Evolutionary conservation across 2,329 filamentous ascomycete genomes (phyloP), one percentile per base, ranked within the genome.

Genomic region (Epichloe sp.): DNA sequence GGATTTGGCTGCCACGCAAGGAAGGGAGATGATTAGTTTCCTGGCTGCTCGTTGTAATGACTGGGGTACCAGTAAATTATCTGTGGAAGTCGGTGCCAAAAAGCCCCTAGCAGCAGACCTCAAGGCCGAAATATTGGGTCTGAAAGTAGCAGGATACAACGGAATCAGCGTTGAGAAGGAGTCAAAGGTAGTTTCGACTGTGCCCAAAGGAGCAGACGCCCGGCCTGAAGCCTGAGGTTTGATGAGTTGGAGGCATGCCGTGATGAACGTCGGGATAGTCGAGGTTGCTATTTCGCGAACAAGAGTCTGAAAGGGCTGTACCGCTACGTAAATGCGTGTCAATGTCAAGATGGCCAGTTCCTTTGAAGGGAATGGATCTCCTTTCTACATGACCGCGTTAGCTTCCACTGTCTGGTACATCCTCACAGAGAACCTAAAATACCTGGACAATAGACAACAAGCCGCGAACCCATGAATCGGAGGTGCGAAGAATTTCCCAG

Each of bases 211-310:
- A 12, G 68, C 52, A 1, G 57, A 48, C 8, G 53, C 49, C 40
- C 59, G 57, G 14, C 54, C 59, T 10, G 60, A 52, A 2, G 71
- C 65, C 0, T 70, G 64, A 0, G 69, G 63, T 57, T 80, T 73
- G 62, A 78, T 68, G 44, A 91, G 73, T 59, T 84, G 81, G 44
- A 95, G 67, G 59, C 85, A 88, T 3, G 84, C 75, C 0, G 79
- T 82, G 44, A 90, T 76, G 60, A 91, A 95, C 1, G 77, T 71
- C 1, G 87, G 81, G 19, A 96, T 71, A 3, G 81, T 86, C 3
- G 88, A 88, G 0, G 89, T 95, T 1, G 86, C 90, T 54, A 96
- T 87, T 63, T 96, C 90, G 59, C 91, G 79, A 44, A 91, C 75
- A 49, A 96, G 73, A 8, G 88, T 93, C 53, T 85, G 87, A 62